Base-by-base conservation (phyloP, 2,329 filamentous ascomycete species). In the Chlorencoelia australis region DNA sequence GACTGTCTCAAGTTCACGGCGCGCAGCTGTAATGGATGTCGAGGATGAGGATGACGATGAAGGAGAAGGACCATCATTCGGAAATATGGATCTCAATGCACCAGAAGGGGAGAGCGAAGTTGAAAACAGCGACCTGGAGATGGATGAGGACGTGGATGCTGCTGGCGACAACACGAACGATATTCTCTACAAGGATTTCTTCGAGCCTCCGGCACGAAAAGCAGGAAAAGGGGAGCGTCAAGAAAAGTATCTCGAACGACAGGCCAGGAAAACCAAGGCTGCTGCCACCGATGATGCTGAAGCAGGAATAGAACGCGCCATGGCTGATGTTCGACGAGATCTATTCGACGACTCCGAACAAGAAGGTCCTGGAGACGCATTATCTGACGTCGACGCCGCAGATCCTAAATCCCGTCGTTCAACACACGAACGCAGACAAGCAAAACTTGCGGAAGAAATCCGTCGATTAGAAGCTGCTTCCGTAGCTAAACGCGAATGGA, bases 161-260 rank as follows among this genome's bases (percentile, higher is more conserved):
- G 58, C 62, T 18, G 52, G 69, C 45, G 66, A 69, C 44, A 93
- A 94, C 51, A 87, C 88, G 33, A 94, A 94, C 56, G 81, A 88
- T 44, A 69, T 95, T 52, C 86, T 80, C 62, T 96, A 94, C 60
- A 79, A 80, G 43, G 87, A 96, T 58, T 96, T 95, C 63, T 96
- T 95, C 53, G 86, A 82, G 3, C 84, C 85, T 7, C 89, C 88
- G 8, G 71, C 80, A 14, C 76, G 73, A 49, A 93, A 91, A 59
- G 67, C 64, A 43, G 69, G 68, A 39, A 76, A 73, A 70, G 50
- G 56, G 31, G 51, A 58, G 35, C 47, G 63, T 54, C 47, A 73
- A 61, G 51, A 58, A 56, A 48, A 50, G 24, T 59, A 51, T 33
- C 42, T 56, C 3, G 54, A 37, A 56, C 39, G 58, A 59, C 47